Conservation (phyloP, 352 stramenopile species). For the Globisporangium mamillatum region DNA sequence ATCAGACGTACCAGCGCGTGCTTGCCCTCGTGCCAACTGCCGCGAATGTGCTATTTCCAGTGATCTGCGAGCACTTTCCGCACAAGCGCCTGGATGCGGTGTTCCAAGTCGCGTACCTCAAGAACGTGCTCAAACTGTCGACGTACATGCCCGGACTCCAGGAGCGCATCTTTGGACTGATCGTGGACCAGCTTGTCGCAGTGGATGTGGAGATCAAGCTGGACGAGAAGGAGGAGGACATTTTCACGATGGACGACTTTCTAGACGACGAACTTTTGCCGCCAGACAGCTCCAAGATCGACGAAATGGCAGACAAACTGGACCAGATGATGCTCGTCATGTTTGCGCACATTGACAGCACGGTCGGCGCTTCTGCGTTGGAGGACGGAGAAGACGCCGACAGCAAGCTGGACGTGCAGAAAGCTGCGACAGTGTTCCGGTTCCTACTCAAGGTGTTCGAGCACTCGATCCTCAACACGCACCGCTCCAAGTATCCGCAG, state of each 20-base stretch:
- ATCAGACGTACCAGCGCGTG: constrained; percentile 60
- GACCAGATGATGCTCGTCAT: constrained; percentile 88
- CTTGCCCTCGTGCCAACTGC: constrained; percentile 73
- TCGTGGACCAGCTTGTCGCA: constrained; percentile 81
- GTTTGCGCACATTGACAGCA: constrained; percentile 80
- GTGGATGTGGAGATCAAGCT: constrained; percentile 90
- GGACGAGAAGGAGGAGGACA: constrained; percentile 82
- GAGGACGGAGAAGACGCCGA: constrained; percentile 7
- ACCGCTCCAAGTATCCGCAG: constrained; percentile 92
- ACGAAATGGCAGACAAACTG: constrained; percentile 87
- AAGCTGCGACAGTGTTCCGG: constrained; percentile 67
- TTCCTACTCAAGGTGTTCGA: constrained; percentile 84
- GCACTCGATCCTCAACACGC: constrained; percentile 84
- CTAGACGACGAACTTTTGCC: constrained; percentile 75
- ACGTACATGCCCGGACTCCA: constrained; percentile 65
- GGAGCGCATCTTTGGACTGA: constrained; percentile 80
- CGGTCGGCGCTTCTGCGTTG: constrained; percentile 9
- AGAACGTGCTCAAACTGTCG: constrained; percentile 68
- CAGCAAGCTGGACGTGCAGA: constrained; percentile 24
- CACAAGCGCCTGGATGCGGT: constrained; percentile 76
- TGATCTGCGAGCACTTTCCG: constrained; percentile 75
- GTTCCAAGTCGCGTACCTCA: constrained; percentile 69
- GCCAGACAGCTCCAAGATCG: constrained; percentile 41
- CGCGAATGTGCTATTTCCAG: constrained; percentile 71
- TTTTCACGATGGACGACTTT: constrained; percentile 83